Evolutionary conservation across 305 asterid genomes (phyloP).

Genomic region (Striga hermonthica): DNA sequence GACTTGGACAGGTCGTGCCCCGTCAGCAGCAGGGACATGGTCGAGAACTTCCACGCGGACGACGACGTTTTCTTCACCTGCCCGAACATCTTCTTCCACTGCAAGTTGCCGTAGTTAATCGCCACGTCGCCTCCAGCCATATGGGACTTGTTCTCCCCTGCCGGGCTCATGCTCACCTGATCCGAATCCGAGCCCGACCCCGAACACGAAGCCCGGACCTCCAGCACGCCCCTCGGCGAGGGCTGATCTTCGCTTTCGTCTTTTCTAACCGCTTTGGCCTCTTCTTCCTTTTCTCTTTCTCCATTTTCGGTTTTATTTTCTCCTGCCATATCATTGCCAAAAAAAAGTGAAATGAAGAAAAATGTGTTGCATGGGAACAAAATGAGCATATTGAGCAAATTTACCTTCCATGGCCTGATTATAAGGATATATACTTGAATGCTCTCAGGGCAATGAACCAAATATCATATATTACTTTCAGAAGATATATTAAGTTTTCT

Average conservation of each 20-base stretch:
- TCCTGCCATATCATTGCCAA: not conserved
- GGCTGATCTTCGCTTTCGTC: slow-evolving; percentile 40
- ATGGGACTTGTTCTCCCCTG: no score
- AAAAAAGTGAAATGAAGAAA: no score
- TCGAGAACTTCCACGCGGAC: slow-evolving; percentile 52
- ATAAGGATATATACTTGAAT: slow-evolving; percentile 28
- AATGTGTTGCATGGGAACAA: no score
- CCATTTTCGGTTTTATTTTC: slow-evolving; percentile 2
- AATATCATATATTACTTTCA: not conserved
- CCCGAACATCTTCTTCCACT: slow-evolving; percentile 64
- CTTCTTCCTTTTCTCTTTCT: slow-evolving; percentile 19
- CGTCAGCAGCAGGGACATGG: slow-evolving; percentile 40
- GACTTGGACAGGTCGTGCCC: slow-evolving; percentile 44
- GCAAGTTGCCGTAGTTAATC: slow-evolving; percentile 35
- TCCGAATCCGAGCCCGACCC: slow-evolving; percentile 53
- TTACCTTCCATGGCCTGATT: slow-evolving; percentile 41
- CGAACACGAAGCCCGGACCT: slow-evolving; percentile 35
- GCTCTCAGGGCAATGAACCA: not conserved
- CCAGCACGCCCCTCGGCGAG: slow-evolving; percentile 79
- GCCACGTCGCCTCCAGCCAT: slow-evolving; percentile 26
- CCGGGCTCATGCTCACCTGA: slow-evolving; percentile 34
- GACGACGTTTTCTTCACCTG: slow-evolving; percentile 53
- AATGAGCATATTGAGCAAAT: not conserved
- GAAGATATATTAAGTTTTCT: not conserved
- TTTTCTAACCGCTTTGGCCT: not conserved